Base-by-base conservation (phyloP, 192 early-diverging fungal genomes). In the Coemansia sp. region DNA sequence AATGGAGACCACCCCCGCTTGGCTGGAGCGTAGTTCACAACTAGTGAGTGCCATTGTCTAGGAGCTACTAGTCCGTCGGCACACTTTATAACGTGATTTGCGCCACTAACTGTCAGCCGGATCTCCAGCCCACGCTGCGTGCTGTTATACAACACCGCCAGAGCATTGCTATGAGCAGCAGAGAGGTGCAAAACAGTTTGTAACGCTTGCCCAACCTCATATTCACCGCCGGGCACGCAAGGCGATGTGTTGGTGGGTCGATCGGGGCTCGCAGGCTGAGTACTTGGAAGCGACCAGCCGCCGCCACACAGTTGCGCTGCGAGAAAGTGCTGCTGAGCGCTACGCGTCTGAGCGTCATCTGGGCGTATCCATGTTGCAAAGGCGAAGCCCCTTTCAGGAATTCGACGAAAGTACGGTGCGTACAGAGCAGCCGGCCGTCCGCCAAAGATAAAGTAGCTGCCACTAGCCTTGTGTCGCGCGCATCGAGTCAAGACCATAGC, bases 1-100 rank as follows among this genome's bases (percentile, higher is more conserved):
- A 79, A 79, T 29, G 77, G 77, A 29, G 77, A 79, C 77, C 77
- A 79, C 9, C 77, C 71, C 17, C 77, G 77, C 61, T 79, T 79
- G 7, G 71, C 46, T 2, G 71, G 77, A 24, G 68, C 45, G 39
- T 79, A 79, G 55, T 71, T 74, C 8, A 79, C 29, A 1, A 55
- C 24, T 44, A 79, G 9, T 19, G 71, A 79, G 48, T 70, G 68
- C 77, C 77, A 79, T 24, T 44, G 34, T 3, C 53, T 41, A 5
- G 68, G 51, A 8, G 32, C n/a, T 5, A 79, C 65, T n/a, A 61
- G 22, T 17, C 67, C 68, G 17, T 67, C 68, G 2, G 48, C 64
- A 42, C 77, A 79, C 12, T 48, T 51, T 11, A 66, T 40, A 27
- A 20, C 27, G 20, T 78, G 70, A 32, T 12, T 48, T 19, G 59